phyloP scores from a whole-genome alignment of 2,329 filamentous ascomycete genomes.

The Aspergillus sp. region DNA sequence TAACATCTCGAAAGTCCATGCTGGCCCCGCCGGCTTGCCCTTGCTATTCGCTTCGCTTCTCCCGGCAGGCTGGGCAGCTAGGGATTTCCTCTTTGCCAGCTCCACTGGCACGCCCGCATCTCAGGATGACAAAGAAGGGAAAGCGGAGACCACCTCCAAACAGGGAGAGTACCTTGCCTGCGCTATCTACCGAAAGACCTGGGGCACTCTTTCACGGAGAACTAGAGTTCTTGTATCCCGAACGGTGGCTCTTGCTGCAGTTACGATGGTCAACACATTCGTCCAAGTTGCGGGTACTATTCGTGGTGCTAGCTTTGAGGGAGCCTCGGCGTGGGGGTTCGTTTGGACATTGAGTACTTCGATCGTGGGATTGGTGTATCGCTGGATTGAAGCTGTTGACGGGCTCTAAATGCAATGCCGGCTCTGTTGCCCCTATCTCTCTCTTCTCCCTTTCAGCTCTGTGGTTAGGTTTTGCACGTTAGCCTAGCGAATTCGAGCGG shows the following conservation, averaged over 20 bases:
- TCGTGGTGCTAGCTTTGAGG: conserved; percentile 66
- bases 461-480: neutral
- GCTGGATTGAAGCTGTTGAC: conserved; percentile 43
- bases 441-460: neutral
- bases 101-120: conserved; percentile 46
- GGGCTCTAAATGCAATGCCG: conserved; percentile 27
- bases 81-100: conserved; percentile 70
- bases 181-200: conserved; percentile 59
- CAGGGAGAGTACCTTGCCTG: conserved; percentile 69
- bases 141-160: conserved; percentile 53
- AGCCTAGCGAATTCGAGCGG: neutral
- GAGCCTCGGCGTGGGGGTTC: conserved; percentile 70
- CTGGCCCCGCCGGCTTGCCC: conserved; percentile 55
- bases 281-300: conserved; percentile 67
- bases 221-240: conserved; percentile 65
- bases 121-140: conserved; percentile 47
- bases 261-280: conserved; percentile 56
- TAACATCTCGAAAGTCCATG: conserved; percentile 67
- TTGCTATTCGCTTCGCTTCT: conserved; percentile 55
- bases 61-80: conserved; percentile 69
- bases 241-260: conserved; percentile 52
- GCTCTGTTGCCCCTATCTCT: neutral
- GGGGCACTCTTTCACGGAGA: conserved; percentile 62
- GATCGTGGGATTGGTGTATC: conserved; percentile 32
- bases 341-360: conserved; percentile 66